Percentiles rank a stretch among this genome's conserved stretches.
These are phyloP conservation scores for Chrysoporthe cubensis DNA, from an alignment of 2,329 filamentous ascomycete genomes.

Conservation along the genomic window DNA sequence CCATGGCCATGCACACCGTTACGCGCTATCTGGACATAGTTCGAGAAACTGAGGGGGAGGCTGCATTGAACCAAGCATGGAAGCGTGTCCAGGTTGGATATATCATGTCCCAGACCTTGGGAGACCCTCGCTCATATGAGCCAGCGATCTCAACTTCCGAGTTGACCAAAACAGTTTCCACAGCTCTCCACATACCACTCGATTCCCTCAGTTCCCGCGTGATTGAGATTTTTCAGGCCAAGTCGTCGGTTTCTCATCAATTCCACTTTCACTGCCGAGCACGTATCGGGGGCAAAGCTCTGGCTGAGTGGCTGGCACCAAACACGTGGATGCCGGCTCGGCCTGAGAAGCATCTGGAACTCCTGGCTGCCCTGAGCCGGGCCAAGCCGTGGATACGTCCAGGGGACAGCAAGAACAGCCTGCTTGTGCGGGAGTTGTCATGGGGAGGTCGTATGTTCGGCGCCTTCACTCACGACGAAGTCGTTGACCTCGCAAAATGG, in stretches of 20 bases:
- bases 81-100: conserved; percentile 48
- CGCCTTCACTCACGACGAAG: conserved; percentile 49
- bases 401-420: conserved; percentile 45
- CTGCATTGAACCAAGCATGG: conserved; percentile 42
- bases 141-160: not conserved
- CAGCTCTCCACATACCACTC: not conserved
- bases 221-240: conserved; percentile 8
- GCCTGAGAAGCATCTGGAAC: conserved; percentile 23
- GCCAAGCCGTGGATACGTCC: conserved; percentile 46
- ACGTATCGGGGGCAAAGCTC: conserved; percentile 42
- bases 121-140: not conserved
- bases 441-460: conserved; percentile 56
- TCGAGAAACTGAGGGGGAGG: conserved; percentile 31
- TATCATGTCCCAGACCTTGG: conserved; percentile 30
- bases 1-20: conserved; percentile 48
- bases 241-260: conserved; percentile 36
- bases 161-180: not conserved
- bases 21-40: conserved; percentile 43
- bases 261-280: conserved; percentile 45
- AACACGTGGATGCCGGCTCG: not conserved
- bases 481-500: conserved; percentile 43
- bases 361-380: conserved; percentile 41
- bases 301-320: conserved; percentile 46
- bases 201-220: not conserved
- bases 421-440: conserved; percentile 45